These are phyloP conservation scores for Fonsecaea multimorphosa DNA, from an alignment of 2,329 filamentous ascomycete genomes.

Conservation along the genomic window DNA sequence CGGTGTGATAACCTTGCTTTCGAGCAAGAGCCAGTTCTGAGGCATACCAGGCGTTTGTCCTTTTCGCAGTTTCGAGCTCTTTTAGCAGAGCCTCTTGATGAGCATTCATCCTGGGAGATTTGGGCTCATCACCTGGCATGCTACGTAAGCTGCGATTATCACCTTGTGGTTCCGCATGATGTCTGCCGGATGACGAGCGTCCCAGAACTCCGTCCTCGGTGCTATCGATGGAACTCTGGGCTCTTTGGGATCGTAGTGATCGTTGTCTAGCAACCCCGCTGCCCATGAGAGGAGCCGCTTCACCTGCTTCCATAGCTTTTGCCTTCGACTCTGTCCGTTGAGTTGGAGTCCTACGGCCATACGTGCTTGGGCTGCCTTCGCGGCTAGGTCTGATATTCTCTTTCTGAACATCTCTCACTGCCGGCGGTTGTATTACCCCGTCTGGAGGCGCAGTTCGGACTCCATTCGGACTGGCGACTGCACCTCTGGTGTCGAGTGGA, in stretches of 20 bases:
- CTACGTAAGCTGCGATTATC: conserved; percentile 52
- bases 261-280: conserved; percentile 54
- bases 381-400: conserved; percentile 41
- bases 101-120: conserved; percentile 53
- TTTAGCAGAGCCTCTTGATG: conserved; percentile 72
- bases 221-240: conserved; percentile 72
- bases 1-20: conserved; percentile 84
- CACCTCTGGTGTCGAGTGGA: conserved; percentile 45
- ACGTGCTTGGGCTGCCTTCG: conserved; percentile 59
- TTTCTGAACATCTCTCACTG: conserved; percentile 35
- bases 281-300: conserved; percentile 51
- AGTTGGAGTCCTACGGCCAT: conserved; percentile 70
- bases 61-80: conserved; percentile 83
- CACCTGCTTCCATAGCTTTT: conserved; percentile 52
- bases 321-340: conserved; percentile 54
- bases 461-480: conserved; percentile 35
- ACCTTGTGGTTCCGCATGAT: conserved; percentile 45
- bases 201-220: conserved; percentile 63
- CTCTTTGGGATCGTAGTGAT: conserved; percentile 63
- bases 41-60: conserved; percentile 94
- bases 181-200: conserved; percentile 41
- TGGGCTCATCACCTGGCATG: conserved; percentile 50
- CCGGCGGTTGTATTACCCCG: conserved; percentile 30
- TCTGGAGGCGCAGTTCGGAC: conserved; percentile 27
- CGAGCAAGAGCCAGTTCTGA: conserved; percentile 91